phyloP scores from a whole-genome alignment of 1,284 basidiomycete species.

The Heterobasidion irregulare region DNA sequence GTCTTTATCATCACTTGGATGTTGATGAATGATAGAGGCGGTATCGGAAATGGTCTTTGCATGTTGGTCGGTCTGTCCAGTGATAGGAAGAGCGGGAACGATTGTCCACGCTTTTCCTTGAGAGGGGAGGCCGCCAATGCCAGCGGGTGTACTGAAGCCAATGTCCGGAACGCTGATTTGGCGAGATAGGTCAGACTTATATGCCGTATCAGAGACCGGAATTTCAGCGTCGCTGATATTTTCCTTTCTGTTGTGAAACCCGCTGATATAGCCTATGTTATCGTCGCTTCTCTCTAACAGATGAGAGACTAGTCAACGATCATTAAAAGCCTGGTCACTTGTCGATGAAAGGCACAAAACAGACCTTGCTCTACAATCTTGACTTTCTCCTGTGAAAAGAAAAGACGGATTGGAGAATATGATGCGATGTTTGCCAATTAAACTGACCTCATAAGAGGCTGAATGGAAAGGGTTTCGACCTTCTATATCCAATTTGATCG shows the following conservation, averaged over 20 bases:
- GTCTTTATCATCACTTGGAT: not conserved
- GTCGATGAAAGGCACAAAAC: not conserved
- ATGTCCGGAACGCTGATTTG: too few relatives aligned
- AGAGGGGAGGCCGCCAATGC: too few relatives aligned
- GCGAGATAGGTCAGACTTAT: too few relatives aligned
- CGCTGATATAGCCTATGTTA: too few relatives aligned
- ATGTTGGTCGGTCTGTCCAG: not conserved
- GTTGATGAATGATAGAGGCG: not conserved
- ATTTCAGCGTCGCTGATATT: too few relatives aligned
- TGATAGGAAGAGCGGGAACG: not conserved
- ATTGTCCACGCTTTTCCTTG: not conserved
- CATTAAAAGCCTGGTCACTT: not conserved
- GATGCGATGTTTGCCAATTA: not conserved
- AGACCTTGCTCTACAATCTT: not conserved
- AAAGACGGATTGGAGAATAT: not conserved
- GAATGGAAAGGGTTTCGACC: not conserved
- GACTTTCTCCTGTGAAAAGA: conserved; percentile 1
- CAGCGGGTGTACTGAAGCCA: too few relatives aligned
- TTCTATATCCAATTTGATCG: not conserved
- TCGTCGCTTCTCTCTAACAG: not conserved
- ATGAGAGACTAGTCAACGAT: not conserved
- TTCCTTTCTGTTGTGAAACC: too few relatives aligned
- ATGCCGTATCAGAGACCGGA: too few relatives aligned
- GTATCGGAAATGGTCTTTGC: not conserved
- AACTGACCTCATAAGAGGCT: not conserved